Conservation (phyloP, 257 asterid genomes). For the Leonotis leonurus region DNA sequence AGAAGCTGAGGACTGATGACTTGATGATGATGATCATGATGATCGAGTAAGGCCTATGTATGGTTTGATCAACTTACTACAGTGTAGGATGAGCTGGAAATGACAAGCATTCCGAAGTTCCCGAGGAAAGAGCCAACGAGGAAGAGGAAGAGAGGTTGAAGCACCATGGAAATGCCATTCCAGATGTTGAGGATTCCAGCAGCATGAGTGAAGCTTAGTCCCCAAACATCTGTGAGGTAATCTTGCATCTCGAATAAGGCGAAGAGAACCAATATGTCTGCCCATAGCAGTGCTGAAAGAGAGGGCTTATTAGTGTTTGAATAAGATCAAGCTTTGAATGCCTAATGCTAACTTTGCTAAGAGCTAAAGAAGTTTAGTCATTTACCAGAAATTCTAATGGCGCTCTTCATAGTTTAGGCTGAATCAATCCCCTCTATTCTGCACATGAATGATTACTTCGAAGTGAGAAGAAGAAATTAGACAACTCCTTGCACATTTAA, state of each 20-base stretch:
- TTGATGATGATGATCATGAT: neutral
- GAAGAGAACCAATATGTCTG: slow-evolving; percentile 11
- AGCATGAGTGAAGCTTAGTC: slow-evolving; percentile 40
- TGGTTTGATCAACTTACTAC: slow-evolving; percentile 25
- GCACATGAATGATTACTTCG: too few species aligned
- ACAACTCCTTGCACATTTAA: too few species aligned
- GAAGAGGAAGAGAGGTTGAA: slow-evolving; percentile 24
- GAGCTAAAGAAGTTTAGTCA: neutral
- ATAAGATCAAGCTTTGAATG: neutral
- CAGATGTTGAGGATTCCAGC: slow-evolving; percentile 43
- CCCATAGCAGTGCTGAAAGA: slow-evolving; percentile 27
- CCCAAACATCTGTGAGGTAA: slow-evolving; percentile 53
- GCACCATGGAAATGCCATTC: slow-evolving; percentile 23
- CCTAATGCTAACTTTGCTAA: neutral
- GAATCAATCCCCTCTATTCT: neutral
- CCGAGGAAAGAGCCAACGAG: slow-evolving; percentile 27
- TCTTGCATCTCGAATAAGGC: slow-evolving; percentile 44
- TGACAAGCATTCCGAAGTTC: slow-evolving; percentile 24
- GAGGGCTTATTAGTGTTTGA: neutral
- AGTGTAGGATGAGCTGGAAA: slow-evolving; percentile 35
- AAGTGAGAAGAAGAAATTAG: too few species aligned
- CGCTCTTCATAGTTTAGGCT: neutral
- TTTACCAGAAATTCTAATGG: slow-evolving; percentile 15
- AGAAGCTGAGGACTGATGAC: neutral
- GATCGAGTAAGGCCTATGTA: neutral